Conservation (phyloP, 164 flowering plant genomes). For the Macadamia integrifolia region DNA sequence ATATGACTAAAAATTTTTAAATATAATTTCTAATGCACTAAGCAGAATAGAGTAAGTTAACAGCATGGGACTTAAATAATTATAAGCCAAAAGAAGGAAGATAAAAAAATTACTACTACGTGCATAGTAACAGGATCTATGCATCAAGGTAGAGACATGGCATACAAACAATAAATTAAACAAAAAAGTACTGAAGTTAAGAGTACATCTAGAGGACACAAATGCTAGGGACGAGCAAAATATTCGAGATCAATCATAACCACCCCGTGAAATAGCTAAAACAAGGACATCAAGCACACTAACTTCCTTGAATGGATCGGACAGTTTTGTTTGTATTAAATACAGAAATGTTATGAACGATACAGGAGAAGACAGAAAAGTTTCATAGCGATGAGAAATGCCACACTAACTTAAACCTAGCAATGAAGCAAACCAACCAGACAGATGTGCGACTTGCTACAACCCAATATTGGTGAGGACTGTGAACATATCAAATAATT, state of each 20-base stretch:
- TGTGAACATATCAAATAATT: neutral
- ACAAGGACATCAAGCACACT: neutral
- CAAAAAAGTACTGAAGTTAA: too few species aligned
- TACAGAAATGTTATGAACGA: neutral
- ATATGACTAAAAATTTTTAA: too few species aligned
- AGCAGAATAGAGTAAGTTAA: too few species aligned
- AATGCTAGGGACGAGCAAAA: neutral
- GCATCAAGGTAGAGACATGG: too few species aligned
- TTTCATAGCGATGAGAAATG: conserved; percentile 6
- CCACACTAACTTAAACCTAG: conserved; percentile 13
- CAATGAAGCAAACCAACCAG: conserved; percentile 14
- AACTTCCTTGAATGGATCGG: neutral
- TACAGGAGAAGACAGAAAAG: conserved; percentile 17
- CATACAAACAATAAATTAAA: too few species aligned
- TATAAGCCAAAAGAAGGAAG: too few species aligned
- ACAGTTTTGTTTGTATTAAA: neutral
- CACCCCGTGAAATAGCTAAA: neutral
- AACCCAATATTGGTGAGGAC: neutral
- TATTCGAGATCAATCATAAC: neutral
- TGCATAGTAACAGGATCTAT: too few species aligned
- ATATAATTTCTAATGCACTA: too few species aligned
- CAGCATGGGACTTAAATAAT: too few species aligned
- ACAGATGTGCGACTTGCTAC: neutral
- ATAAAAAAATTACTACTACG: too few species aligned
- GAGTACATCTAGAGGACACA: neutral